Evolutionary conservation across 2,329 filamentous ascomycete genomes (phyloP).

Genomic region (Hypoxylon sp.): DNA sequence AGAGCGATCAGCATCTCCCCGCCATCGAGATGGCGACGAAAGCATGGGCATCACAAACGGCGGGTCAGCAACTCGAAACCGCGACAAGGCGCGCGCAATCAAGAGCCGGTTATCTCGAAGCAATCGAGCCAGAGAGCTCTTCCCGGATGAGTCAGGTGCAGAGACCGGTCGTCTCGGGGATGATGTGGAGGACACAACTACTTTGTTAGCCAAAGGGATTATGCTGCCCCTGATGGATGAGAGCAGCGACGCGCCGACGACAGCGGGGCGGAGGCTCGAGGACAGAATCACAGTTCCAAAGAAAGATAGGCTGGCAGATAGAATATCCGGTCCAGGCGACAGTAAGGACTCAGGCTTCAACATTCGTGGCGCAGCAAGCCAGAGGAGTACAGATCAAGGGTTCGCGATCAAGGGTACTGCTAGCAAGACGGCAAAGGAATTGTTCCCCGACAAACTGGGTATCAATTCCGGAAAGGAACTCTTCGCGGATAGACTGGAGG

Average conservation of each 20-base stretch:
- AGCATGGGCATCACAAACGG: slow-evolving; percentile 54
- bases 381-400: slow-evolving; percentile 61
- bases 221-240: slow-evolving; percentile 64
- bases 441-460: slow-evolving; percentile 75
- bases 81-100: slow-evolving; percentile 60
- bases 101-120: slow-evolving; percentile 58
- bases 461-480: slow-evolving; percentile 77
- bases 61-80: slow-evolving; percentile 55
- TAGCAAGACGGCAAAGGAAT: slow-evolving; percentile 68
- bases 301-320: slow-evolving; percentile 53
- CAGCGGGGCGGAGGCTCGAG: slow-evolving; percentile 43
- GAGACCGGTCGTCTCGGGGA: slow-evolving; percentile 65
- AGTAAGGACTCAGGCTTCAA: slow-evolving; percentile 60
- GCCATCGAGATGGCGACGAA: slow-evolving; percentile 59
- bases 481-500: slow-evolving; percentile 72
- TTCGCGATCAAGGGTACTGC: slow-evolving; percentile 77
- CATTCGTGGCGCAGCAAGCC: slow-evolving; percentile 71
- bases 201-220: slow-evolving; percentile 64
- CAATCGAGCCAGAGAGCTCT: slow-evolving; percentile 69
- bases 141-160: slow-evolving; percentile 62
- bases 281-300: slow-evolving; percentile 50
- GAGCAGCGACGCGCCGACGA: slow-evolving; percentile 49
- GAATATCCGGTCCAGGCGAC: slow-evolving; percentile 52
- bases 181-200: slow-evolving; percentile 66
- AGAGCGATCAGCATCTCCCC: slow-evolving; percentile 68